Evolutionary conservation across 768 basidiomycete genomes (phyloP).

Genomic region (Podaxis sp.): DNA sequence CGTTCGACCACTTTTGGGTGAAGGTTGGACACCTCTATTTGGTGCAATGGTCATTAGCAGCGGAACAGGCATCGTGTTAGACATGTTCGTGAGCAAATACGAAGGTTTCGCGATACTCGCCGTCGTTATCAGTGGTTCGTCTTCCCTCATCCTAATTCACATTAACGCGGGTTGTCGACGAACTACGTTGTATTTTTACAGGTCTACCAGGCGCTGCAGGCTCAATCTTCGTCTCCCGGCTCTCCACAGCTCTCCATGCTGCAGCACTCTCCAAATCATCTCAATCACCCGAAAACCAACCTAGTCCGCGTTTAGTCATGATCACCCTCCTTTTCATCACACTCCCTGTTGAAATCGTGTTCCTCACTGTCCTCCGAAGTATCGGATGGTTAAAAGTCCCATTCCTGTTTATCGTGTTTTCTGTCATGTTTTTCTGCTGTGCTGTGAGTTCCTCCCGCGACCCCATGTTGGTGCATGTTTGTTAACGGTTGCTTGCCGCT

Average conservation of each 20-base stretch:
- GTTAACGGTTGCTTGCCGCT: not conserved
- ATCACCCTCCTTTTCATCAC: conserved; percentile 72
- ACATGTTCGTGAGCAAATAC: conserved; percentile 84
- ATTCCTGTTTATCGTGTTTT: conserved; percentile 65
- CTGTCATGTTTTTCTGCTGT: conserved; percentile 69
- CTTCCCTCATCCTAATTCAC: not conserved
- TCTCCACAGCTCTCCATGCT: conserved; percentile 86
- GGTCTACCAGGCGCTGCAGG: conserved; percentile 89
- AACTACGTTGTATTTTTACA: conserved; percentile 22
- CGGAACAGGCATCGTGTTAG: conserved; percentile 89
- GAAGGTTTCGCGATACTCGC: conserved; percentile 87
- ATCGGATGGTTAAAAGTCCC: conserved; percentile 82
- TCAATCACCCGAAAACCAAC: conserved; percentile 26
- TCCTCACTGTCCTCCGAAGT: conserved; percentile 60
- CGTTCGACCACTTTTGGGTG: conserved; percentile 69
- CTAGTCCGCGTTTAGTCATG: conserved; percentile 56
- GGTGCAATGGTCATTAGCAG: conserved; percentile 88
- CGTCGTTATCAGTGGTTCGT: conserved; percentile 81
- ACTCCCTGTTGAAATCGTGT: conserved; percentile 77
- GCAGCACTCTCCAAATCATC: conserved; percentile 36
- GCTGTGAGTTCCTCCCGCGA: conserved; percentile 55
- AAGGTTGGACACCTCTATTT: conserved; percentile 91
- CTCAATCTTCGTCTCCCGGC: conserved; percentile 85
- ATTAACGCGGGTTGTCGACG: not conserved
- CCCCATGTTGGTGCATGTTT: not conserved